Conservation (phyloP, 495 filamentous ascomycete genomes). For the Saxispiralis lemnorum region DNA sequence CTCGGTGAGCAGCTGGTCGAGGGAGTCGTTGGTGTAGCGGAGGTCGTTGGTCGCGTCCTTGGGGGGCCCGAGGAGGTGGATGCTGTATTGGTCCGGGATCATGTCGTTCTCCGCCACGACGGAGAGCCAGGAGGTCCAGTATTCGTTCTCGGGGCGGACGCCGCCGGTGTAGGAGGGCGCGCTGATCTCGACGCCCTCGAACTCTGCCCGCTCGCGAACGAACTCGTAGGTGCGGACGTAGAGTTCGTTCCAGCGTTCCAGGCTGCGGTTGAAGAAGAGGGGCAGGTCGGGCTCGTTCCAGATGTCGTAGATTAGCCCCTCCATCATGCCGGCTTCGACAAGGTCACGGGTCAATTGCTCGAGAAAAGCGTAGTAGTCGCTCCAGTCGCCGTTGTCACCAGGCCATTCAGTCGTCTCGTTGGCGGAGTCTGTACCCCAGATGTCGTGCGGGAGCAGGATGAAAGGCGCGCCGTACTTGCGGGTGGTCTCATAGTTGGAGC, state of each 20-base stretch:
- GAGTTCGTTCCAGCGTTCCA: slow-evolving; percentile 22
- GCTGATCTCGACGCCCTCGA: slow-evolving; percentile 9
- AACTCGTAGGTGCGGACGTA: slow-evolving; percentile 20
- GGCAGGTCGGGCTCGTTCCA: slow-evolving; percentile 30
- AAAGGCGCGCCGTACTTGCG: slow-evolving; percentile 25
- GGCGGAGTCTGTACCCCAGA: slow-evolving; percentile 27
- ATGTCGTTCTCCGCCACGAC: slow-evolving; percentile 17
- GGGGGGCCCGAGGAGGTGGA: slow-evolving; percentile 17
- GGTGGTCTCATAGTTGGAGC: slow-evolving; percentile 26
- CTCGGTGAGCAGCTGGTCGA: slow-evolving; percentile 13
- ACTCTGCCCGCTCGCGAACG: background rate
- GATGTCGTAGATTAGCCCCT: slow-evolving; percentile 24
- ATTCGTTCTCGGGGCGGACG: slow-evolving; percentile 15
- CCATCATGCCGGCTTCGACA: slow-evolving; percentile 19
- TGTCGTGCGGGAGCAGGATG: slow-evolving; percentile 27
- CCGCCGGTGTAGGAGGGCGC: slow-evolving; percentile 19
- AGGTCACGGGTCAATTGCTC: slow-evolving; percentile 21
- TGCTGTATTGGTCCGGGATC: slow-evolving; percentile 27
- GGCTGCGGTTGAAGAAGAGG: slow-evolving; percentile 22
- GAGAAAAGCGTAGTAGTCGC: slow-evolving; percentile 23
- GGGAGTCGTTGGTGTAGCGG: slow-evolving; percentile 16
- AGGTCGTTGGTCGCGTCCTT: slow-evolving; percentile 18
- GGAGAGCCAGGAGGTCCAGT: slow-evolving; percentile 21
- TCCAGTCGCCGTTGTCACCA: slow-evolving; percentile 28
- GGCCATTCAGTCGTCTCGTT: slow-evolving; percentile 19